Base-by-base conservation (phyloP, 164 flowering plant species). In the Umbilicus rupestris region DNA sequence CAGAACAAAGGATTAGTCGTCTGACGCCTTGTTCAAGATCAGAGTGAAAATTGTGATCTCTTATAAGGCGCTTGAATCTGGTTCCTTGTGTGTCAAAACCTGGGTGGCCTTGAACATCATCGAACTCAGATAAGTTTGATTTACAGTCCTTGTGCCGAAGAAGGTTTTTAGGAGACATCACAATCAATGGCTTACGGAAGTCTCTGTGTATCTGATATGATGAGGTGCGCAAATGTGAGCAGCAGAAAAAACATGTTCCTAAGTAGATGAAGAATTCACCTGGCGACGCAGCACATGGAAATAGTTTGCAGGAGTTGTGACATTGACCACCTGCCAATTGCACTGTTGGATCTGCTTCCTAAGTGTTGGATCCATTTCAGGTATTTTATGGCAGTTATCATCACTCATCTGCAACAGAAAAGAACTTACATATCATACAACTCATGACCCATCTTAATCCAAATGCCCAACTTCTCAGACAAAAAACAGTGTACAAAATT, bases 81-180 rank as follows among this genome's bases (percentile, higher is more conserved):
- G 97, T 93, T 19, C 97, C 98, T 70, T 93, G 98, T 70, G 86
- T 93, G 83, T 93, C 98, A 75, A 93, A 93, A 58, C 98, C 97
- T 39, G 84, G 87, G 67, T 93, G 97, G 26, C 98, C 98, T 81
- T 88, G 69, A 46, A 86, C 96, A 80, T 93, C 97, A 84, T 93
- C 88, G 72, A 86, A 86, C 70, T 86, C 86, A 11, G 88, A 85
- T 19, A 86, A 69, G 69, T 84, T 82, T 70, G 90, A 86, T 74
- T 81, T 84, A 80, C 90, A 85, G 30, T 80, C 86, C 68, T 83
- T 83, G 76, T 87, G 90, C 12, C 98, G 92, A 17, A 93, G 97
- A 68, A 93, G 79, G 79, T 90, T 93, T 79, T 93, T 93, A 7
- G 98, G 97, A 30, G 98, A 59, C 92, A 90, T 90, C 65, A 85